A percentile compares a stretch with the other conserved stretches of the same genome.
phyloP scores from a whole-genome alignment of 371 early-diverging fungal species.

The Hamiltosporidium tvaerminnensis region DNA sequence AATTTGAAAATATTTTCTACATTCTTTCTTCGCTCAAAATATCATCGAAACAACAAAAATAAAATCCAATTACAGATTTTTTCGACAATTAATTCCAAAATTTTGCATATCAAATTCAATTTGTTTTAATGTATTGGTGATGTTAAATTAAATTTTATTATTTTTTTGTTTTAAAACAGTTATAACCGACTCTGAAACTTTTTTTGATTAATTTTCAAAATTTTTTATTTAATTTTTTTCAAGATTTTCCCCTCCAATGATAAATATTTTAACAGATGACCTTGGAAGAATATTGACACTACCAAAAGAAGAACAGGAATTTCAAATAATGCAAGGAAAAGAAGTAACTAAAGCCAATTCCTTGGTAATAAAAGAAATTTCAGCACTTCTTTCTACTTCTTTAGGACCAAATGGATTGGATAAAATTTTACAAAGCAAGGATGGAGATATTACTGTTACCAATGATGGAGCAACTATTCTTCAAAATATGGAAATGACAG shows the following conservation, averaged over 20 bases:
- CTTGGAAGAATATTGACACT: neutral
- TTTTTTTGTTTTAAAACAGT: too few species aligned
- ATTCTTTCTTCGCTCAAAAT: too few species aligned
- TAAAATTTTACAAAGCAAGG: slow-evolving; percentile 91
- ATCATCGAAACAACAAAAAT: too few species aligned
- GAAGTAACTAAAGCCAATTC: slow-evolving; percentile 59
- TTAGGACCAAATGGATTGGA: slow-evolving; percentile 98
- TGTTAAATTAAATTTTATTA: too few species aligned
- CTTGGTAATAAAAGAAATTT: slow-evolving; percentile 79
- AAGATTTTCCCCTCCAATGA: neutral
- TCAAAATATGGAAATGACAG: slow-evolving; percentile 78
- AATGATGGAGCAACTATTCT: slow-evolving; percentile 99
- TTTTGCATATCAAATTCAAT: too few species aligned
- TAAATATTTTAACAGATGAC: neutral
- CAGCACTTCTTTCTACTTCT: slow-evolving; percentile 81
- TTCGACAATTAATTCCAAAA: too few species aligned
- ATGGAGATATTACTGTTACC: slow-evolving; percentile 94
- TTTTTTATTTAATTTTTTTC: too few species aligned
- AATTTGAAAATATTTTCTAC: too few species aligned
- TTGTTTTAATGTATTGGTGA: too few species aligned
- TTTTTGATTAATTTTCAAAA: too few species aligned
- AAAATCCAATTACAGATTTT: too few species aligned
- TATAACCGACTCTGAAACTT: too few species aligned
- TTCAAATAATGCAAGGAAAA: neutral
- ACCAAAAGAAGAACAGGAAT: neutral